phyloP scores from a whole-genome alignment of 768 basidiomycete species.

The Pleurotus citrinopileatus region DNA sequence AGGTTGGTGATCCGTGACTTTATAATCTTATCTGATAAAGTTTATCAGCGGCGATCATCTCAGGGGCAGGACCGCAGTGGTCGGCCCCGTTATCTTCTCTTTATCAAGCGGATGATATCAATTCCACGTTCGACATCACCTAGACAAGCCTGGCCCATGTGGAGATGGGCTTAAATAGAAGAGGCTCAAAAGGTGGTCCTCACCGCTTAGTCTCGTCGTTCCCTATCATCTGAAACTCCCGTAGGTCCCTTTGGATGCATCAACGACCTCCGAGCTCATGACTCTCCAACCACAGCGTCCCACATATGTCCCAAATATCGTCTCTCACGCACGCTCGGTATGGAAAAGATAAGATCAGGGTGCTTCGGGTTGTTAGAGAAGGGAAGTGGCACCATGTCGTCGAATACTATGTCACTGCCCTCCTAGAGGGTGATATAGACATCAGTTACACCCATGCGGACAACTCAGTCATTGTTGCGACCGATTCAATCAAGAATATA shows the following conservation, averaged over 20 bases:
- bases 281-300: not conserved
- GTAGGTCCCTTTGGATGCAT: not conserved
- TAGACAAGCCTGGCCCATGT: conserved; percentile 4
- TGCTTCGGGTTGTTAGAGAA: conserved; percentile 80
- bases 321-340: conserved; percentile 57
- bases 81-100: not conserved
- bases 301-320: conserved; percentile 10
- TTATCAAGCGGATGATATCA: not conserved
- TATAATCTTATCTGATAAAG: conserved; percentile 5
- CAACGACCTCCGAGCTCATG: not conserved
- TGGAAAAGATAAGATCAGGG: conserved; percentile 87
- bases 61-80: not conserved
- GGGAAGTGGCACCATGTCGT: conserved; percentile 67
- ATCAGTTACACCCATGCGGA: conserved; percentile 84
- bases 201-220: not conserved
- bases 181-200: not conserved
- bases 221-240: not conserved
- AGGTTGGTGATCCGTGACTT: not conserved
- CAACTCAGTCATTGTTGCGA: conserved; percentile 86
- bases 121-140: not conserved
- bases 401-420: conserved; percentile 78
- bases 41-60: conserved; percentile 1
- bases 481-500: conserved; percentile 83
- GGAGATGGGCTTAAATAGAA: not conserved
- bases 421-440: conserved; percentile 85